Conservation (phyloP, 2,329 filamentous ascomycete genomes). For the Pseudopithomyces chartarum region DNA sequence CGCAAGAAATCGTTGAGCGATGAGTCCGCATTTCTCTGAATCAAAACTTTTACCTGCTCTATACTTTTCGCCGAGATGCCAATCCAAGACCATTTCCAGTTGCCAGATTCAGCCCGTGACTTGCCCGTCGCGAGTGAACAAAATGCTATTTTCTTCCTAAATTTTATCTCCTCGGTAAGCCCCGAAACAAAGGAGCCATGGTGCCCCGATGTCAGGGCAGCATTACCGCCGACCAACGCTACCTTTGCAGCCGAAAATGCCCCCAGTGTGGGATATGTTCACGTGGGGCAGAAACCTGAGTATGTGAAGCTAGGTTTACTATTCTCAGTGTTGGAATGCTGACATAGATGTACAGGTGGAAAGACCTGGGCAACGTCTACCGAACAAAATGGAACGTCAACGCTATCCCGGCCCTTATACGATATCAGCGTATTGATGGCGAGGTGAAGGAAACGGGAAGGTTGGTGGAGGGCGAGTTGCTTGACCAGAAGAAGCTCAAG, state of each 20-base stretch:
- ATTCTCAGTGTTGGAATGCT: neutral
- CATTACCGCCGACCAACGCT: conserved; percentile 9
- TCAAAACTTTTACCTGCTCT: neutral
- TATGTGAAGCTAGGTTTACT: conserved; percentile 2
- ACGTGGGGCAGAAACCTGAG: conserved; percentile 16
- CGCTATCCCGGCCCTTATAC: conserved; percentile 4
- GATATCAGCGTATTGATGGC: conserved; percentile 5
- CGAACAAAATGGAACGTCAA: conserved; percentile 9
- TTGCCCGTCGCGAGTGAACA: conserved; percentile 5
- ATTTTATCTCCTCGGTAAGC: conserved; percentile 14
- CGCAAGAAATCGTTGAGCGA: no score
- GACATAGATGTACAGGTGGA: neutral
- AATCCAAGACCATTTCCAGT: conserved; percentile 8
- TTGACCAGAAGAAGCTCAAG: conserved; percentile 6
- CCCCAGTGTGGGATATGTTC: conserved; percentile 7
- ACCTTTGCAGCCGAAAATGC: conserved; percentile 2
- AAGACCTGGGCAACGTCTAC: conserved; percentile 4
- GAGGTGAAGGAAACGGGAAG: conserved; percentile 9
- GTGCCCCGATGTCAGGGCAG: conserved; percentile 20
- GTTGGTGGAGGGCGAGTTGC: conserved; percentile 6
- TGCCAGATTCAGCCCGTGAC: conserved; percentile 8
- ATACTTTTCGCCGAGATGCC: conserved; percentile 6
- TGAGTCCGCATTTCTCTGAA: no score
- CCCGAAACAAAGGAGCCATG: conserved; percentile 12
- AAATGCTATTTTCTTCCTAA: conserved; percentile 9